Evolutionary conservation across 1,139 yeast genomes (phyloP).

Genomic region (Hyphopichia wangnamkhiaoensis): DNA sequence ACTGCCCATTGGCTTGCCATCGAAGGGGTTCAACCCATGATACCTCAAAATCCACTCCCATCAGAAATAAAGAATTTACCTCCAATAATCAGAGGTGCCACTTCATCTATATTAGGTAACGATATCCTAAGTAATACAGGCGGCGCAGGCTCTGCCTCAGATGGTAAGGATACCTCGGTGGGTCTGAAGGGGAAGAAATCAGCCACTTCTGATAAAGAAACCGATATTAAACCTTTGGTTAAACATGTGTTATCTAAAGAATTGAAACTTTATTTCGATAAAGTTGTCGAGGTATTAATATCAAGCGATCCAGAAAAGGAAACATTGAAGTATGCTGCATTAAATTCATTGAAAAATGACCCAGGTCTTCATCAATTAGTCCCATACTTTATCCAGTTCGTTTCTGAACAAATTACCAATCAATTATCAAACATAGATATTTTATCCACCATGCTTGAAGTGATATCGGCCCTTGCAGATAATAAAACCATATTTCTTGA

Average conservation of each 20-base stretch:
- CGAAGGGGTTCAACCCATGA: conserved; percentile 98
- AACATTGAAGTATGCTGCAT: conserved; percentile 70
- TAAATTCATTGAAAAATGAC: conserved; percentile 81
- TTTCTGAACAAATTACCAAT: conserved; percentile 92
- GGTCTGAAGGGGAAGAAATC: conserved; percentile 19
- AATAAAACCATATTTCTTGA: conserved; percentile 88
- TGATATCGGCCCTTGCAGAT: conserved; percentile 78
- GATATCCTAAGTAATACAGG: conserved; percentile 34
- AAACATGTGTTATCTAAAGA: conserved; percentile 95
- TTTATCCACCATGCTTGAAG: conserved; percentile 87
- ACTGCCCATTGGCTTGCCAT: conserved; percentile 99
- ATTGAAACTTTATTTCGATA: conserved; percentile 88
- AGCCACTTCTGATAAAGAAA: conserved; percentile 50
- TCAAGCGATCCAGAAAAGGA: conserved; percentile 62
- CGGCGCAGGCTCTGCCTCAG: conserved; percentile 15
- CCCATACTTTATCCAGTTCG: conserved; percentile 94
- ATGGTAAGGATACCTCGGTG: conserved; percentile 15
- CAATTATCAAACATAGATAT: conserved; percentile 74
- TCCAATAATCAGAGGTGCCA: conserved; percentile 72
- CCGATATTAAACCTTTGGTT: conserved; percentile 90
- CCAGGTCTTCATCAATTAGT: conserved; percentile 97
- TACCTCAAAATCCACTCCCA: conserved; percentile 93
- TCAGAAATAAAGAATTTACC: conserved; percentile 68
- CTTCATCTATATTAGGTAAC: conserved; percentile 47
- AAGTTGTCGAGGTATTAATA: conserved; percentile 77